Conservation (phyloP, 306 rosid genomes). For the Cicer yamashitae region DNA sequence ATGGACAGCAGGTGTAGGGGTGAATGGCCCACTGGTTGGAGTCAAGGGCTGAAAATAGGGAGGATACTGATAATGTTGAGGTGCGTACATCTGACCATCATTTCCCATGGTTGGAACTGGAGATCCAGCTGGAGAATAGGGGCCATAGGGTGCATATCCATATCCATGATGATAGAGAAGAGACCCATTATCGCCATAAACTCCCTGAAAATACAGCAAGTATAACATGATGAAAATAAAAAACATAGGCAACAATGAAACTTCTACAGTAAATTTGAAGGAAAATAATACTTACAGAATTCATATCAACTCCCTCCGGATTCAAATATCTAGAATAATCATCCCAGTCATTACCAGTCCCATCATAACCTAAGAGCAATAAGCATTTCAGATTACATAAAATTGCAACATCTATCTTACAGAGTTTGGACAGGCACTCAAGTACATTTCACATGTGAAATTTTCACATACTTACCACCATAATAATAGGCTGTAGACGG, state of each 20-base stretch:
- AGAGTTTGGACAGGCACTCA: neutral
- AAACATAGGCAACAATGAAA: neutral
- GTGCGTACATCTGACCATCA: constrained; percentile 94
- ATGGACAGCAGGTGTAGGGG: constrained; percentile 54
- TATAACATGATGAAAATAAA: neutral
- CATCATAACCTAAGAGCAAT: constrained; percentile 65
- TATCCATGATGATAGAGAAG: constrained; percentile 83
- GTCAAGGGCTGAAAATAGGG: constrained; percentile 88
- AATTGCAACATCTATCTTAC: neutral
- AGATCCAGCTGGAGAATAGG: constrained; percentile 91
- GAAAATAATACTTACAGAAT: constrained; percentile 59
- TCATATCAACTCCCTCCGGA: constrained; percentile 85
- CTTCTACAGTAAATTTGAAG: too few species aligned
- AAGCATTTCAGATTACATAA: neutral
- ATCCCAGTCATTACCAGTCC: constrained; percentile 77
- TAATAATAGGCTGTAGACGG: constrained; percentile 76
- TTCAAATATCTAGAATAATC: constrained; percentile 77
- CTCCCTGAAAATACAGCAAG: constrained; percentile 54
- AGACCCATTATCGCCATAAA: constrained; percentile 93
- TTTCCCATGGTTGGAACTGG: constrained; percentile 96
- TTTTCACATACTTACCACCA: constrained; percentile 60
- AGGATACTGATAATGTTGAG: constrained; percentile 95
- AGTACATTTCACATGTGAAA: neutral
- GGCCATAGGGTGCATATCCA: constrained; percentile 85
- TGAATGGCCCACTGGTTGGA: constrained; percentile 75